Conservation (phyloP, 176 grass and related monocot species). For the Typha latifolia region DNA sequence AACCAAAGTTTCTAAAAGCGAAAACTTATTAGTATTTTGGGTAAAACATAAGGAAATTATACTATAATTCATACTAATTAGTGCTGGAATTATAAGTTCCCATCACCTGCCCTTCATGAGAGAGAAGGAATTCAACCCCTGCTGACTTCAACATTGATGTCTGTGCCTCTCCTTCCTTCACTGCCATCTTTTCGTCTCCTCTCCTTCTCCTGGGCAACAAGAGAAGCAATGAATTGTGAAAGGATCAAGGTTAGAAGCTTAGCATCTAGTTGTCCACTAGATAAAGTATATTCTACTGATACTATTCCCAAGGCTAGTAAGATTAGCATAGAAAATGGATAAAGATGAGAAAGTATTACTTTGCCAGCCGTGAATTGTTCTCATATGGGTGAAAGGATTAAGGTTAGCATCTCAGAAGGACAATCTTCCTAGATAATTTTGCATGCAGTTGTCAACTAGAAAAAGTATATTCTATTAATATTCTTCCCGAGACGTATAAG, state of each 20-base stretch:
- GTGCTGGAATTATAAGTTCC: background rate
- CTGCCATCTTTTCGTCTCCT: background rate
- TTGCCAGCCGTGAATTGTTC: background rate
- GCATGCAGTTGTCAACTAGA: too few species aligned
- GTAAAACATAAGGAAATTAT: too few species aligned
- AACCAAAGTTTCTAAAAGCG: too few species aligned
- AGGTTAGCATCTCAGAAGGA: background rate
- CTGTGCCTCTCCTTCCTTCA: background rate
- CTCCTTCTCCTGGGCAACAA: background rate
- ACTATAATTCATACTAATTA: too few species aligned
- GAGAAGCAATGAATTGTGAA: background rate
- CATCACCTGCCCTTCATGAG: conserved; percentile 28
- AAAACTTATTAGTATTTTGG: background rate
- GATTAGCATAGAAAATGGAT: background rate
- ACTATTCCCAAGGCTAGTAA: conserved; percentile 11
- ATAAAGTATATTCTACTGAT: conserved; percentile 26
- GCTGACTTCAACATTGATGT: background rate
- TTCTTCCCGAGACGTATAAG: background rate
- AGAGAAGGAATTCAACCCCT: conserved; percentile 24
- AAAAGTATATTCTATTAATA: too few species aligned
- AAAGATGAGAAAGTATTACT: background rate
- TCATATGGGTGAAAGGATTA: conserved; percentile 3
- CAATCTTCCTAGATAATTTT: too few species aligned
- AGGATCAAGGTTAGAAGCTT: background rate
- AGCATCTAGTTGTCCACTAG: conserved; percentile 15